Evolutionary conservation across 2,329 filamentous ascomycete species (phyloP).

Genomic region (Tolypocladium amazonense): DNA sequence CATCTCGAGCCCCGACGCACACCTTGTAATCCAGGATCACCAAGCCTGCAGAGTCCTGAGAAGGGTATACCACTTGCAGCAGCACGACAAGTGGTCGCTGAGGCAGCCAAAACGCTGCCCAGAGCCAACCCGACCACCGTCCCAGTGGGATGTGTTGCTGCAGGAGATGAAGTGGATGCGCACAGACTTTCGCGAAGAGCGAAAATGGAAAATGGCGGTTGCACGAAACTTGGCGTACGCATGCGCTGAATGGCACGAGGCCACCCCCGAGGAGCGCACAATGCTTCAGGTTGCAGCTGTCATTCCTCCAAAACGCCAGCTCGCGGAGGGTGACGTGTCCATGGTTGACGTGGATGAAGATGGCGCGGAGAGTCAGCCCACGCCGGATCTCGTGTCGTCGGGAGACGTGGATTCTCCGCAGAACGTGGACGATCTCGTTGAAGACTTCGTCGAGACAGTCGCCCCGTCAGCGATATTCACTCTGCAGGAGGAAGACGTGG

Average conservation of each 20-base stretch:
- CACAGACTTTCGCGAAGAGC: constrained; percentile 87
- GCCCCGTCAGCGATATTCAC: constrained; percentile 74
- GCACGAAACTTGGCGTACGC: constrained; percentile 72
- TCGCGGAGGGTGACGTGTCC: constrained; percentile 15
- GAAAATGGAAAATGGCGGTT: constrained; percentile 82
- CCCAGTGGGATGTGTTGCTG: constrained; percentile 78
- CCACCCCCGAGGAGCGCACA: constrained; percentile 50
- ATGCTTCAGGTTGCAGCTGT: constrained; percentile 55
- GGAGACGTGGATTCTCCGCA: constrained; percentile 48
- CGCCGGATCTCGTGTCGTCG: constrained; percentile 58
- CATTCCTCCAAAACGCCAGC: constrained; percentile 31
- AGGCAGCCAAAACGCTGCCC: constrained; percentile 76
- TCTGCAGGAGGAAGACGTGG: constrained; percentile 69
- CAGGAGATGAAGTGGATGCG: constrained; percentile 97
- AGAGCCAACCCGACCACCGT: constrained; percentile 66
- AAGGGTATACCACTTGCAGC: constrained; percentile 82
- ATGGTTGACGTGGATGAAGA: constrained; percentile 23
- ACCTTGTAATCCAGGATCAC: constrained; percentile 72
- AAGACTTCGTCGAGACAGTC: constrained; percentile 36
- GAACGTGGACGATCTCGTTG: constrained; percentile 26
- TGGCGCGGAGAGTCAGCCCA: constrained; percentile 35
- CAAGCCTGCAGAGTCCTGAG: constrained; percentile 81
- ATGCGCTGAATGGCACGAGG: constrained; percentile 72
- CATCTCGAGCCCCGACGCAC: constrained; percentile 73
- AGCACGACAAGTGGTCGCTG: constrained; percentile 84